Evolutionary conservation across 139 green algal genomes (phyloP).

Genomic region (Picocystis salinarum): DNA sequence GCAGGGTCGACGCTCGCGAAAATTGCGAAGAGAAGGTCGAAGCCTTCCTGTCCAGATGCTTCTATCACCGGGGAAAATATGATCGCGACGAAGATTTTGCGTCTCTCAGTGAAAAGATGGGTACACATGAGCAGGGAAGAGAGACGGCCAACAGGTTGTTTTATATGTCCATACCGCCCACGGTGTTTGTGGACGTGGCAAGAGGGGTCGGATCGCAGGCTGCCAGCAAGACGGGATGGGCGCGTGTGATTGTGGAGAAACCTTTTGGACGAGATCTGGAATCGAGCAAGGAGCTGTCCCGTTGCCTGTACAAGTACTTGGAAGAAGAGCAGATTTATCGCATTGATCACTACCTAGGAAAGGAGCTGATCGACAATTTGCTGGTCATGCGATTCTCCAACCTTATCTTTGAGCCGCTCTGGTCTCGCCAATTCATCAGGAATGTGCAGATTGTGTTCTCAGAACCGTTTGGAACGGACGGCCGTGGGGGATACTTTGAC

Average conservation of each 20-base stretch:
- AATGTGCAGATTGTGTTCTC: conserved; percentile 98
- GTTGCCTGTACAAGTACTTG: conserved; percentile 48
- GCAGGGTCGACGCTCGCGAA: conserved; percentile 32
- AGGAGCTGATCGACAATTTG: conserved; percentile 98
- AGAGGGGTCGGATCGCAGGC: conserved; percentile 1
- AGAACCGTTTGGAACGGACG: conserved; percentile 96
- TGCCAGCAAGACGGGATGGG: conserved; percentile 58
- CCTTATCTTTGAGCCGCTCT: conserved; percentile 95
- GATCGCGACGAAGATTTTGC: conserved; percentile 41
- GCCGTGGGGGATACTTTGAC: conserved; percentile 96
- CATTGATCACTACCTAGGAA: conserved; percentile 99
- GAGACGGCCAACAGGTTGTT: conserved; percentile 77
- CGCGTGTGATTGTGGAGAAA: conserved; percentile 97
- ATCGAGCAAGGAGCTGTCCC: conserved; percentile 47
- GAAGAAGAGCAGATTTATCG: conserved; percentile 95
- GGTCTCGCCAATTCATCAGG: conserved; percentile 81
- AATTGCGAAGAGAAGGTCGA: conserved; percentile 47
- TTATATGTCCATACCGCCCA: conserved; percentile 95
- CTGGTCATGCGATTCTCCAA: conserved; percentile 94
- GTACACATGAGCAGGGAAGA: conserved; percentile 29
- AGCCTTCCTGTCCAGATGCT: conserved; percentile 68
- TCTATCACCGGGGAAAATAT: conserved; percentile 72
- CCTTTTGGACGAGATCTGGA: conserved; percentile 82
- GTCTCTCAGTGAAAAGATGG: conserved; percentile 39
- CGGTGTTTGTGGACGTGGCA: conserved; percentile 2